Base-by-base conservation (phyloP, 768 basidiomycete species). In the Phaeotremella skinneri region DNA sequence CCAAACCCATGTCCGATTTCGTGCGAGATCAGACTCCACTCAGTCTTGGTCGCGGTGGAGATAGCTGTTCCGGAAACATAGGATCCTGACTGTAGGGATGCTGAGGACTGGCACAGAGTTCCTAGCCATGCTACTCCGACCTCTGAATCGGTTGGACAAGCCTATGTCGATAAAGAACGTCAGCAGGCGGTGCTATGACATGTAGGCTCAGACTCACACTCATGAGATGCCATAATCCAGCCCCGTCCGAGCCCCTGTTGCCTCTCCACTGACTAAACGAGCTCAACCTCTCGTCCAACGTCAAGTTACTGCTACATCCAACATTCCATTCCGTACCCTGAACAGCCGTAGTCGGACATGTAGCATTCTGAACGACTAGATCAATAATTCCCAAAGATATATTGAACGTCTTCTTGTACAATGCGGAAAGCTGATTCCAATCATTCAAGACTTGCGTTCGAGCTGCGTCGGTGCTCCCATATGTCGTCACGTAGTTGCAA, bases 151-250 rank as follows among this genome's bases (percentile, higher is more conserved):
- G 29, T 20, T 2, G 47, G 25, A 3, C 45, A 49, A 11, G 43
- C 37, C 41, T 48, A n/a, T 13, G 41, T n/a, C n/a, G n/a, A 30
- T 9, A 1, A 2, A 42, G 25, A 0, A 7, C 27, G 23, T 9
- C 49, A 53, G 20, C 14, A 32, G 4, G 17, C 3, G 14, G 2
- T 20, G 27, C 0, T 42, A 37, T 23, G 49, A 41, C 14, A 29
- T 26, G 59, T 2, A 45, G 2, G 25, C 20, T 69, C 23, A 64
- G 61, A 73, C 75, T 66, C 31, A 69, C 73, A 49, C 87, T 89
- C 86, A 92, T 87, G 13, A 92, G 79, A 78, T 91, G 90, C 88
- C 90, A 92, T 29, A 94, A 80, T 2, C 90, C 91, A 21, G 83
- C 84, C 17, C 84, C 83, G 71, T 91, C 89, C n/a, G 81, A 76